A percentile compares a stretch with the other conserved stretches of the same genome.
Evolutionary conservation across 768 basidiomycete genomes (phyloP).

Genomic region (Kwoniella sp.): DNA sequence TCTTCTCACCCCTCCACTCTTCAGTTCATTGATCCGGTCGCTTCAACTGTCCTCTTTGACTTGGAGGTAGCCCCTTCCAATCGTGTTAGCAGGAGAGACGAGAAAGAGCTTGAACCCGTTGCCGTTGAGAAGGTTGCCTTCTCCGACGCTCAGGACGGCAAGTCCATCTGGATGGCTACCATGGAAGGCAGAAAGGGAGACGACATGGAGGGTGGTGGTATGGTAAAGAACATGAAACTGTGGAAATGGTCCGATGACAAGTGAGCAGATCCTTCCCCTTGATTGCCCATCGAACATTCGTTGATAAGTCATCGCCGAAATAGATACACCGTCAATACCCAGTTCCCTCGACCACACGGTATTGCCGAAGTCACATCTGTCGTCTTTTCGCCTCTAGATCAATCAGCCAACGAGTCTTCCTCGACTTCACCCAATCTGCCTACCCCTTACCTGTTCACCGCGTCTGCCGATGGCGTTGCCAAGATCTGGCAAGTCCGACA

Average conservation of each 20-base stretch:
- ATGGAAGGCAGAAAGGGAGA: slow-evolving; percentile 74
- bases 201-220: slow-evolving; percentile 66
- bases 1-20: slow-evolving; percentile 95
- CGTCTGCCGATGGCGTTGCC: slow-evolving; percentile 66
- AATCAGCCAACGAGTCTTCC: slow-evolving; percentile 20
- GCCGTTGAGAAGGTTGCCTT: slow-evolving; percentile 72
- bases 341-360: slow-evolving; percentile 86
- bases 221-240: slow-evolving; percentile 74
- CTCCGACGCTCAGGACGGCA: slow-evolving; percentile 57
- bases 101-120: slow-evolving; percentile 72
- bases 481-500: slow-evolving; percentile 75
- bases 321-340: slow-evolving; percentile 69
- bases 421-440: slow-evolving; percentile 26
- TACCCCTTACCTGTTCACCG: slow-evolving; percentile 66
- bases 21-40: slow-evolving; percentile 78
- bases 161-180: slow-evolving; percentile 90
- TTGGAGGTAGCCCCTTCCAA: slow-evolving; percentile 93
- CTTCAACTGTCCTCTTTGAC: slow-evolving; percentile 74
- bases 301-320: neutral
- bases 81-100: slow-evolving; percentile 77
- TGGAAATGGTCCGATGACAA: slow-evolving; percentile 78
- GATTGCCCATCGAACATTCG: neutral
- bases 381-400: slow-evolving; percentile 66
- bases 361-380: slow-evolving; percentile 65
- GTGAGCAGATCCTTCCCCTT: slow-evolving; percentile 50